These are phyloP conservation scores for Penicillium roqueforti DNA, from an alignment of 495 filamentous ascomycete genomes.

Conservation along the genomic window DNA sequence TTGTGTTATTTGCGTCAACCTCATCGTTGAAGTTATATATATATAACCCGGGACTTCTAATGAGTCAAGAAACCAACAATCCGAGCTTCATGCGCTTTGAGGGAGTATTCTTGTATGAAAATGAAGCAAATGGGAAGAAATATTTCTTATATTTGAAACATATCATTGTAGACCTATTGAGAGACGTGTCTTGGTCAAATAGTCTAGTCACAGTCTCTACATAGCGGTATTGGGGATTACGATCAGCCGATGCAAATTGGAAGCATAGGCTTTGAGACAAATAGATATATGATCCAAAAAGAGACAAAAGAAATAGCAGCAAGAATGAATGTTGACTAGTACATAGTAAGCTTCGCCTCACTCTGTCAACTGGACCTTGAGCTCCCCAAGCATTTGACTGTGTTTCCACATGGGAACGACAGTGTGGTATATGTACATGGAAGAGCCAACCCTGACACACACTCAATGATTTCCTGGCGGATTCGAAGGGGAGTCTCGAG, in stretches of 20 bases:
- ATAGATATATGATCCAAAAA: background rate
- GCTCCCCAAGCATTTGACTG: slow-evolving; percentile 13
- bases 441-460: slow-evolving; percentile 10
- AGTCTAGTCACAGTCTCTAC: background rate
- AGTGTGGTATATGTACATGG: slow-evolving; percentile 28
- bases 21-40: too few relatives aligned
- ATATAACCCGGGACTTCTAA: too few relatives aligned
- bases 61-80: too few relatives aligned
- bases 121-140: too few relatives aligned
- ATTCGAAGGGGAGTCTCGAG: slow-evolving; percentile 5
- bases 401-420: slow-evolving; percentile 13
- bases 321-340: background rate
- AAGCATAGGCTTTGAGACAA: background rate
- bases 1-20: too few relatives aligned
- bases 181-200: background rate
- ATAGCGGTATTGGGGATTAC: background rate
- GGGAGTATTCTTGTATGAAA: too few relatives aligned
- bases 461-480: slow-evolving; percentile 3
- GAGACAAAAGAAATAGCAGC: slow-evolving; percentile 2
- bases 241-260: background rate
- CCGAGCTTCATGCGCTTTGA: too few relatives aligned
- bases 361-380: slow-evolving; percentile 13
- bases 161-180: too few relatives aligned
- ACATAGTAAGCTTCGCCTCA: slow-evolving; percentile 16
- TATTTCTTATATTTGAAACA: too few relatives aligned